Percentiles rank a stretch among this genome's conserved stretches.
Conservation (phyloP, 352 stramenopile genomes). For the Phytophthora nicotianae region DNA sequence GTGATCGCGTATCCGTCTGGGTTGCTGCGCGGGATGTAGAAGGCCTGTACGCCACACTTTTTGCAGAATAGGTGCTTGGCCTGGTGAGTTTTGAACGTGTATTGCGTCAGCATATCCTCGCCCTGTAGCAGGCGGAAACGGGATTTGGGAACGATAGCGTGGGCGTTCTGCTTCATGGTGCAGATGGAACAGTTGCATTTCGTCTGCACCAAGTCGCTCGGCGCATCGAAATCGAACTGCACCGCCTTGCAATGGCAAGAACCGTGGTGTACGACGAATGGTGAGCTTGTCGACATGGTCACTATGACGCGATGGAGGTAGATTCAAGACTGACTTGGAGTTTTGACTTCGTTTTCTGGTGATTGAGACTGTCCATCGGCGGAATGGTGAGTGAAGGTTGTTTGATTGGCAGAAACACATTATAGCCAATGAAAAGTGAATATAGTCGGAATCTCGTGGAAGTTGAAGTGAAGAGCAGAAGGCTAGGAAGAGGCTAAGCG, state of each 20-base stretch:
- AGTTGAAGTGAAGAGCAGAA: too few relatives aligned
- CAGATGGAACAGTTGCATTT: constrained; percentile 90
- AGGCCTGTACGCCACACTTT: constrained; percentile 74
- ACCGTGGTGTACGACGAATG: constrained; percentile 15
- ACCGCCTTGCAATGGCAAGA: constrained; percentile 77
- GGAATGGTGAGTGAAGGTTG: constrained; percentile 1
- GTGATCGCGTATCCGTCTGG: constrained; percentile 81
- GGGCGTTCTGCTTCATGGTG: constrained; percentile 78
- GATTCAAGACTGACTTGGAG: constrained; percentile 3
- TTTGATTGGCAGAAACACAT: too few relatives aligned
- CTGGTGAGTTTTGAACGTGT: constrained; percentile 84
- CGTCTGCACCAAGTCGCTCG: constrained; percentile 56
- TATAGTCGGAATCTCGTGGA: too few relatives aligned
- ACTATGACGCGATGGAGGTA: neutral
- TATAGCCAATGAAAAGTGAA: too few relatives aligned
- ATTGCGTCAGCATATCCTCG: constrained; percentile 59
- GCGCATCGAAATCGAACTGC: constrained; percentile 70
- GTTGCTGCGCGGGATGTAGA: constrained; percentile 86
- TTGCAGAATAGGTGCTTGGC: constrained; percentile 87
- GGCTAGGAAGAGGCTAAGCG: too few relatives aligned
- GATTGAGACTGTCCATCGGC: neutral
- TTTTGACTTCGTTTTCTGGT: neutral
- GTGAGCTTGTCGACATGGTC: neutral
- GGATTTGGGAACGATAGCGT: constrained; percentile 65
- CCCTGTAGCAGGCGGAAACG: constrained; percentile 61